Percentiles rank a stretch among this genome's conserved stretches.
Conservation (phyloP, 257 asterid species). For the Paraleonurus japonicus region DNA sequence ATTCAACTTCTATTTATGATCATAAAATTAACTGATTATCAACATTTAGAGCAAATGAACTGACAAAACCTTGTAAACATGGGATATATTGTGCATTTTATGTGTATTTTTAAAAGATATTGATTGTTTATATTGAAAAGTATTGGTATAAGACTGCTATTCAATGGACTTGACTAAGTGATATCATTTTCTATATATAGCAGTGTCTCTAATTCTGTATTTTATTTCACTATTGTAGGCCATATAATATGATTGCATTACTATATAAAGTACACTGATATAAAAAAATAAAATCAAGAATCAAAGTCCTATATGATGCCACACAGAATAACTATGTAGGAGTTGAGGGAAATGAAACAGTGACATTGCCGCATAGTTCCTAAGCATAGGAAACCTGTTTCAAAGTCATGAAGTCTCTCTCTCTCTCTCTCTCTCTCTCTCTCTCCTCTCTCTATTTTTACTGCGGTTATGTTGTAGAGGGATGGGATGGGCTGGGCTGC, state of each 20-base stretch:
- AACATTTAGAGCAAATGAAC: too few species aligned
- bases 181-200: background rate
- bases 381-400: slow-evolving; percentile 18
- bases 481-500: slow-evolving; percentile 54
- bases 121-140: too few species aligned
- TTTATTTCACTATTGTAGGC: background rate
- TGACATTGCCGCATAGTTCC: slow-evolving; percentile 6
- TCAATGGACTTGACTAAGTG: background rate
- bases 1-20: background rate
- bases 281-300: background rate
- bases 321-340: background rate
- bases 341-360: slow-evolving; percentile 23
- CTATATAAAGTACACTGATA: background rate
- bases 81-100: too few species aligned
- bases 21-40: too few species aligned
- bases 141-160: too few species aligned
- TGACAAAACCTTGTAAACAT: too few species aligned
- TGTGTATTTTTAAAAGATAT: too few species aligned
- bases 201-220: background rate
- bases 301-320: background rate
- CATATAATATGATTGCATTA: background rate
- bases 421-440: background rate
- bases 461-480: slow-evolving; percentile 24
- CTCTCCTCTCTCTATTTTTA: background rate
- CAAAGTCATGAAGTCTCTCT: background rate